Evolutionary conservation across 352 stramenopile genomes (phyloP).

Genomic region (Globisporangium apiculatum): DNA sequence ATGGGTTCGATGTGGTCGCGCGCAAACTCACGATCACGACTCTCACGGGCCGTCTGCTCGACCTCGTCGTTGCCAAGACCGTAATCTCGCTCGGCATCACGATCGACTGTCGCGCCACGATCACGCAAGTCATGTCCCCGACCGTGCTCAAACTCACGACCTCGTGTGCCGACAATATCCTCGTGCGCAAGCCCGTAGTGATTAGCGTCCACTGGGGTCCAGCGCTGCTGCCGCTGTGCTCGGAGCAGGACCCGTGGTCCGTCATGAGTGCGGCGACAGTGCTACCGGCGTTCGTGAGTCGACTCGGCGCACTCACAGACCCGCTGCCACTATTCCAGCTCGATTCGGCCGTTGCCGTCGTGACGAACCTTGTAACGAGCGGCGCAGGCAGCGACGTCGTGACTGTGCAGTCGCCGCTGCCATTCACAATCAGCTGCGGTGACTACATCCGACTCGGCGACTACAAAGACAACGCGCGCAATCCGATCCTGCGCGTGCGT

Average conservation of each 20-base stretch:
- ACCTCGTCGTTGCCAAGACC: slow-evolving; percentile 22
- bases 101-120: slow-evolving; percentile 22
- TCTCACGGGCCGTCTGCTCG: slow-evolving; percentile 19
- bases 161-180: slow-evolving; percentile 18
- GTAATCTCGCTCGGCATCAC: slow-evolving; percentile 35
- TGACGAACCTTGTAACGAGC: slow-evolving; percentile 25
- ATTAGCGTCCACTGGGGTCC: slow-evolving; percentile 63
- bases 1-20: slow-evolving; percentile 19
- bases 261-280: slow-evolving; percentile 16
- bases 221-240: slow-evolving; percentile 58
- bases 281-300: slow-evolving; percentile 20
- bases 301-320: slow-evolving; percentile 29
- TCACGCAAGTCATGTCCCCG: slow-evolving; percentile 12
- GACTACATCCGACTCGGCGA: slow-evolving; percentile 65
- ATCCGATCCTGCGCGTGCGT: slow-evolving; percentile 51
- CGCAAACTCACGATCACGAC: slow-evolving; percentile 36
- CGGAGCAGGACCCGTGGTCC: slow-evolving; percentile 37
- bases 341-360: slow-evolving; percentile 38
- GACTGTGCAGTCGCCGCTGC: slow-evolving; percentile 19
- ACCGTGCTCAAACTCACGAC: slow-evolving; percentile 26
- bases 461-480: slow-evolving; percentile 7
- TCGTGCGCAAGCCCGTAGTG: slow-evolving; percentile 11
- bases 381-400: slow-evolving; percentile 25
- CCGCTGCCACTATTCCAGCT: slow-evolving; percentile 51
- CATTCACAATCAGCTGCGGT: slow-evolving; percentile 36